Conservation (phyloP, 805 yeast genomes). For the Candida wancherniae region DNA sequence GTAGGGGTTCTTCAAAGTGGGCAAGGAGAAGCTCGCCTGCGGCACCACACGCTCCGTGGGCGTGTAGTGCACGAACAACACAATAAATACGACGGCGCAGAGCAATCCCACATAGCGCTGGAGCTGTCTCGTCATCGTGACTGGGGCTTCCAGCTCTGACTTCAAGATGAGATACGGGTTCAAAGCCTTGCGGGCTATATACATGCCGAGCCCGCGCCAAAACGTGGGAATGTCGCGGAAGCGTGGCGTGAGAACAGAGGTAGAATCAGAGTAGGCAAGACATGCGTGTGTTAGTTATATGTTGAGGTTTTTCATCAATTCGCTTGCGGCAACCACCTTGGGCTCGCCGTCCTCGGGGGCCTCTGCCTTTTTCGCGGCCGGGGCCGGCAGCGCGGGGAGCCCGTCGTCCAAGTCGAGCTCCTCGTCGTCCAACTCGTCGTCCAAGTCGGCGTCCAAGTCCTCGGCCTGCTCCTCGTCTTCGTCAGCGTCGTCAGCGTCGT, state of each 20-base stretch:
- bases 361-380: conserved; percentile 1
- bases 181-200: too few species aligned
- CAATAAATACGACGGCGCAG: conserved; percentile 1
- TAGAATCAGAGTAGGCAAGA: too few species aligned
- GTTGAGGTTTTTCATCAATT: conserved; percentile 10
- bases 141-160: too few species aligned
- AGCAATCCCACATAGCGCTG: conserved; percentile 3
- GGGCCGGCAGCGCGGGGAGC: conserved; percentile 6
- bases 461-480: conserved; percentile 5
- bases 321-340: conserved; percentile 12
- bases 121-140: conserved; percentile 7
- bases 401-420: conserved; percentile 10
- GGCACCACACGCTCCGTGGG: too few species aligned
- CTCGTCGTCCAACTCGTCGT: conserved; percentile 2
- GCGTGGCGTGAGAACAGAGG: too few species aligned
- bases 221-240: too few species aligned
- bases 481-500: conserved; percentile 1
- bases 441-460: conserved; percentile 6
- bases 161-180: too few species aligned
- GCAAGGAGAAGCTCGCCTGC: neutral
- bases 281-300: conserved; percentile 1
- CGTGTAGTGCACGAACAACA: too few species aligned
- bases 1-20: neutral
- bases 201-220: too few species aligned
- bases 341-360: conserved; percentile 5